Percentiles rank a stretch among this genome's conserved stretches.
Conservation (phyloP, 108 stramenopile genomes). For the Nitzschia putrida region DNA sequence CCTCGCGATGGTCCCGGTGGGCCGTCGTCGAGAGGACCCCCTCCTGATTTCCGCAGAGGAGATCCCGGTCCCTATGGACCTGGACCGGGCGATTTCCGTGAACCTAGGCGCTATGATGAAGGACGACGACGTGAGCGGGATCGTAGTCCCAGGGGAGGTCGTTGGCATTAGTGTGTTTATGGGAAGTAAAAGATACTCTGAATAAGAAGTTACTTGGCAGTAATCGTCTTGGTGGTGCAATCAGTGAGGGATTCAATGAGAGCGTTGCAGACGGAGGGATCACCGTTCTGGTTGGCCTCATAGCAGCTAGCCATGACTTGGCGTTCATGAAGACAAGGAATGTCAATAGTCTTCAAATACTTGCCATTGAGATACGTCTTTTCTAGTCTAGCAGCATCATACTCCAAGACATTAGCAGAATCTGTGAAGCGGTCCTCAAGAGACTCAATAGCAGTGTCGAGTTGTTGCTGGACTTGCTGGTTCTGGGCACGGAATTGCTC, state of each 20-base stretch:
- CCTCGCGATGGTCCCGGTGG: slow-evolving; percentile 5
- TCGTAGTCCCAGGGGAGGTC: slow-evolving; percentile 16
- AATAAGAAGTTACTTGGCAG: slow-evolving; percentile 1
- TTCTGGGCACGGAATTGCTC: slow-evolving; percentile 32
- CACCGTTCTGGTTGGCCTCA: slow-evolving; percentile 9
- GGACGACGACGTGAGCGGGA: background rate
- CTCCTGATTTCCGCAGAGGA: slow-evolving; percentile 5
- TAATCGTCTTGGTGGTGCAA: slow-evolving; percentile 28
- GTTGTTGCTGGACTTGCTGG: slow-evolving; percentile 17
- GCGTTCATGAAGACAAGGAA: slow-evolving; percentile 34
- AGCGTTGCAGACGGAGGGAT: slow-evolving; percentile 30
- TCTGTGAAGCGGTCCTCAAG: slow-evolving; percentile 38
- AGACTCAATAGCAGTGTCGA: slow-evolving; percentile 27
- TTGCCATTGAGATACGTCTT: slow-evolving; percentile 18
- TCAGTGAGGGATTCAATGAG: slow-evolving; percentile 28
- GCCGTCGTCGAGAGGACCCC: slow-evolving; percentile 1
- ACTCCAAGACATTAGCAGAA: slow-evolving; percentile 27
- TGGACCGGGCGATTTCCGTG: slow-evolving; percentile 11
- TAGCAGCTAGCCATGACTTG: slow-evolving; percentile 28
- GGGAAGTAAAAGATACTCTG: background rate
- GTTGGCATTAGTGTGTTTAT: background rate
- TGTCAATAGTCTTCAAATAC: slow-evolving; percentile 10
- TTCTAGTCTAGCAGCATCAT: slow-evolving; percentile 33
- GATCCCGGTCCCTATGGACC: slow-evolving; percentile 21
- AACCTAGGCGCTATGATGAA: slow-evolving; percentile 6